Evolutionary conservation across 306 rosid species (phyloP), one percentile per base, ranked within the genome.

Genomic region (Oemleria cerasiformis): DNA sequence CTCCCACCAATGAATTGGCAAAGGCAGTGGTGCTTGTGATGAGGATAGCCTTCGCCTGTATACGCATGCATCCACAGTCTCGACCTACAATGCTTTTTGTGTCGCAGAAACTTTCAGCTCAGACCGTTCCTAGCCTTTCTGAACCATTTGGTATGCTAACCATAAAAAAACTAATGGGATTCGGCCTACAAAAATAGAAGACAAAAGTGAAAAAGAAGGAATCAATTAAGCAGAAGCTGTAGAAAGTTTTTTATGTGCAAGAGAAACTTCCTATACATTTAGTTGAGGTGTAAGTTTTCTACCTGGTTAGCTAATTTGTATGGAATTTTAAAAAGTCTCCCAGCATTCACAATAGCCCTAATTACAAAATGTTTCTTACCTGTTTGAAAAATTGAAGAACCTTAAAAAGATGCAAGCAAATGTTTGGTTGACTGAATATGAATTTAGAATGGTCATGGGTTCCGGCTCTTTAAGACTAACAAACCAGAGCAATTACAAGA

Each of bases 31-130:
- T 60, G 43, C 51, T 73, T 43, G 68, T 80, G 36, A 68, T 84
- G 78, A 80, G 58, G 8, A 20, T 74, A 50, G 96, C 82, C 14
- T 74, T 85, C 67, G 73, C 79, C 16, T 87, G 92, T 73, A 80
- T 81, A 0, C 75, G 57, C 14, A 34, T 48, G 2, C 59, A 43
- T 48, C 90, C 88, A 3, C 80, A 74, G 53, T 67, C 78, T 8
- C 71, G 87, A 71, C 96, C 96, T 21, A 42, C 38, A 1, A 89
- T 85, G 92, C 86, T 76, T 60, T 72, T 60, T 59, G 86, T 87
- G 65, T 88, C 86, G 5, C 86, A 87, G 74, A 70, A 87, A 30
- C 67, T 90, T 4, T 85, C 82, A 0, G 67, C 80, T 54, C 40
- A 21, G 2, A 54, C 73, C 0, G 77, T 70, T 6, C 63, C 72